Conservation (phyloP, 148 eudicot genomes). For the Agrostemma githago region DNA sequence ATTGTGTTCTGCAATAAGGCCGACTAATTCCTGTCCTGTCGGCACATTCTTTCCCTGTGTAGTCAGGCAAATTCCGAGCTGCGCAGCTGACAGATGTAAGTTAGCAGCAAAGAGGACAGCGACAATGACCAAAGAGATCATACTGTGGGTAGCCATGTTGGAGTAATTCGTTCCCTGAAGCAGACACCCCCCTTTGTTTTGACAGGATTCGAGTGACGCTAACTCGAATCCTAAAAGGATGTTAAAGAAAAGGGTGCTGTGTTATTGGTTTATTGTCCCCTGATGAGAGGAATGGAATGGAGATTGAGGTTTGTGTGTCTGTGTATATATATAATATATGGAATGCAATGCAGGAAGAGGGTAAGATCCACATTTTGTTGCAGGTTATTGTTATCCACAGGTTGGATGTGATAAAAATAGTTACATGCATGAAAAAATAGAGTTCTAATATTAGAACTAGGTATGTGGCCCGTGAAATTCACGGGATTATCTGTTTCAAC, state of each 20-base stretch:
- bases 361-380: not conserved
- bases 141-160: conserved; percentile 4
- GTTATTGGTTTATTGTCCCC: not conserved
- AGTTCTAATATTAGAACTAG: not conserved
- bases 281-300: not conserved
- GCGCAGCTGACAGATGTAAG: conserved; percentile 26
- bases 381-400: not conserved
- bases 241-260: not conserved
- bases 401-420: conserved; percentile 1
- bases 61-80: conserved; percentile 38
- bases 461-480: no score
- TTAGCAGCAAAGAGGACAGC: conserved; percentile 8
- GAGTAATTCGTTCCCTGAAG: not conserved
- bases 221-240: conserved; percentile 6
- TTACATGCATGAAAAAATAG: conserved; percentile 5
- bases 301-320: not conserved
- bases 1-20: conserved; percentile 26
- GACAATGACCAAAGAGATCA: conserved; percentile 21
- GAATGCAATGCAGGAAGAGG: not conserved
- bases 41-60: conserved; percentile 31
- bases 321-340: not conserved
- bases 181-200: conserved; percentile 7
- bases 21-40: conserved; percentile 28
- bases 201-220: conserved; percentile 15
- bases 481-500: no score